These are phyloP conservation scores for Fraxinus pennsylvanica DNA, from an alignment of 257 asterid genomes.

Conservation along the genomic window DNA sequence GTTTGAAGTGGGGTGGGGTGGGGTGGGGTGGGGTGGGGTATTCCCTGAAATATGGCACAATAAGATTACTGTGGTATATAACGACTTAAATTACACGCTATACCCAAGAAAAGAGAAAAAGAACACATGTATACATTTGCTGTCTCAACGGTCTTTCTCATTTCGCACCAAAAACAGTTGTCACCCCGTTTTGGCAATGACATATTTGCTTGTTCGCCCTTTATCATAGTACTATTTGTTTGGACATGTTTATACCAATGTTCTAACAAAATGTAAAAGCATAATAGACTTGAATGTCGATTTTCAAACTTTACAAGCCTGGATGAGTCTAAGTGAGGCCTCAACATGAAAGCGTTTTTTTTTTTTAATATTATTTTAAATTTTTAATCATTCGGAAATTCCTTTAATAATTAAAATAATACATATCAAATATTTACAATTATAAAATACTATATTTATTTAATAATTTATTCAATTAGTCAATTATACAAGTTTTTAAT, in stretches of 20 bases:
- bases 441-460: no score
- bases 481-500: no score
- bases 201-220: slow-evolving; percentile 22
- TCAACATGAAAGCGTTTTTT: no score
- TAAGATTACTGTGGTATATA: not conserved
- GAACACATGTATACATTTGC: not conserved
- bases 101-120: not conserved
- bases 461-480: no score
- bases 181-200: slow-evolving; percentile 16
- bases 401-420: no score
- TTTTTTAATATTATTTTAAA: no score
- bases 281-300: no score
- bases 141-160: slow-evolving; percentile 31
- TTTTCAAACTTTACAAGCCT: no score
- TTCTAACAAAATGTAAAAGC: no score
- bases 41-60: not conserved
- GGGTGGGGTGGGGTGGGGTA: not conserved
- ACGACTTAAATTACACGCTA: not conserved
- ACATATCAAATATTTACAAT: no score
- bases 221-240: not conserved
- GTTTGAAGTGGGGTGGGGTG: not conserved
- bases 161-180: slow-evolving; percentile 35
- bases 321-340: no score
- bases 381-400: no score
- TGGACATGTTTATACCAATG: not conserved